Conservation (phyloP, 2,329 filamentous ascomycete species). For the Dothideomycetes sp. region DNA sequence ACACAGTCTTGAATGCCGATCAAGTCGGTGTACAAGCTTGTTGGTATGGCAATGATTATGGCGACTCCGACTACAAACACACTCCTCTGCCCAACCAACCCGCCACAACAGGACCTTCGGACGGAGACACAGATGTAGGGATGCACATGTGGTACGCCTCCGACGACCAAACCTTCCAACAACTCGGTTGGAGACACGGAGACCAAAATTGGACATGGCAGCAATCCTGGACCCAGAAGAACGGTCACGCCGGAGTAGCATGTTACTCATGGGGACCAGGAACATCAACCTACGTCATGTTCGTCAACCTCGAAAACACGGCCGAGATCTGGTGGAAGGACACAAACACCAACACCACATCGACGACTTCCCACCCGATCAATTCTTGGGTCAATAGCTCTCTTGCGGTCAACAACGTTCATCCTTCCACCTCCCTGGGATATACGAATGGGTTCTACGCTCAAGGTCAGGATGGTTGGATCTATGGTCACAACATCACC, state of each 20-base stretch:
- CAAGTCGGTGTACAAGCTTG: conserved; percentile 31
- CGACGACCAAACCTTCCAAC: conserved; percentile 32
- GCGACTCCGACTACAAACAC: conserved; percentile 31
- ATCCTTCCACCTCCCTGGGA: conserved; percentile 32
- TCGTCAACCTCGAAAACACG: conserved; percentile 31
- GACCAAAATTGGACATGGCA: conserved; percentile 29
- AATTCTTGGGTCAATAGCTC: conserved; percentile 30
- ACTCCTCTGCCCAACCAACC: conserved; percentile 23
- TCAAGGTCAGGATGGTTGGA: conserved; percentile 23
- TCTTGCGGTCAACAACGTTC: conserved; percentile 27
- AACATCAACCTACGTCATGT: conserved; percentile 35
- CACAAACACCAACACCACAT: conserved; percentile 26
- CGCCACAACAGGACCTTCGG: conserved; percentile 13
- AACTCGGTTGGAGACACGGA: conserved; percentile 34
- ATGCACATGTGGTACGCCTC: conserved; percentile 39
- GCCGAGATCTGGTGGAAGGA: conserved; percentile 39
- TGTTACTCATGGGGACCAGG: conserved; percentile 36
- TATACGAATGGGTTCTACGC: conserved; percentile 37
- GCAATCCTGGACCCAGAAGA: conserved; percentile 30
- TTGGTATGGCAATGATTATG: conserved; percentile 31
- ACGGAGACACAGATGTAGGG: conserved; percentile 25
- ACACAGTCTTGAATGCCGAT: conserved; percentile 24
- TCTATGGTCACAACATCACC: conserved; percentile 33
- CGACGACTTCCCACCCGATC: conserved; percentile 29
- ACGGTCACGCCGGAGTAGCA: conserved; percentile 36